Conservation (phyloP, 306 rosid genomes). For the Acacia acuminata region DNA sequence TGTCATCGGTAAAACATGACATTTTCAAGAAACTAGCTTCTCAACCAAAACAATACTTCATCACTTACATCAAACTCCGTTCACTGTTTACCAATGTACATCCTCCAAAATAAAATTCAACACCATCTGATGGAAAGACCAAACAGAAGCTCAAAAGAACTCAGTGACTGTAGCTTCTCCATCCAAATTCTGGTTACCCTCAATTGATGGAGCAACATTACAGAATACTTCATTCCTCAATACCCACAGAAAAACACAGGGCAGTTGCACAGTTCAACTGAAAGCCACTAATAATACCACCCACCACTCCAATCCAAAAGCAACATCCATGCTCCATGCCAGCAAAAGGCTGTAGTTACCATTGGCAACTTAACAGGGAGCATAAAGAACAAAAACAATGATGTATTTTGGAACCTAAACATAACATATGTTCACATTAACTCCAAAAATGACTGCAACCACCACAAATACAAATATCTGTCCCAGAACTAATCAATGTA, state of each 20-base stretch:
- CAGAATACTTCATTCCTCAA: not conserved
- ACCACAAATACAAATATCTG: not conserved
- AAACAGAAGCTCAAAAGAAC: not conserved
- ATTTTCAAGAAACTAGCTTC: conserved; percentile 18
- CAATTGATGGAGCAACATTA: not conserved
- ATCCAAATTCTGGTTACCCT: conserved; percentile 3
- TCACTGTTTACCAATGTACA: conserved; percentile 17
- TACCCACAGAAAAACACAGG: not conserved
- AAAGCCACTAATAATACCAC: not conserved
- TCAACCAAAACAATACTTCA: conserved; percentile 8
- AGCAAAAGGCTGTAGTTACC: not conserved
- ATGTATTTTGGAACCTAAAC: conserved; percentile 8
- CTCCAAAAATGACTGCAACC: not conserved
- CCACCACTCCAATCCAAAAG: not conserved
- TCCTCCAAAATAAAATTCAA: conserved; percentile 6
- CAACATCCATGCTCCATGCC: not conserved
- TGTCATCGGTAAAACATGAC: not conserved
- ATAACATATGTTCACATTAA: not conserved
- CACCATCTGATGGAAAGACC: not conserved
- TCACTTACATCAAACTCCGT: conserved; percentile 11
- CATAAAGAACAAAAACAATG: not conserved
- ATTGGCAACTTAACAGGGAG: not conserved
- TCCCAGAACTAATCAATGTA: not conserved
- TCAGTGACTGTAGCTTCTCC: not conserved
- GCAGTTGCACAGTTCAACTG: not conserved